Base-by-base conservation (phyloP, 176 grass and related monocot genomes). In the Dactylis glomerata region DNA sequence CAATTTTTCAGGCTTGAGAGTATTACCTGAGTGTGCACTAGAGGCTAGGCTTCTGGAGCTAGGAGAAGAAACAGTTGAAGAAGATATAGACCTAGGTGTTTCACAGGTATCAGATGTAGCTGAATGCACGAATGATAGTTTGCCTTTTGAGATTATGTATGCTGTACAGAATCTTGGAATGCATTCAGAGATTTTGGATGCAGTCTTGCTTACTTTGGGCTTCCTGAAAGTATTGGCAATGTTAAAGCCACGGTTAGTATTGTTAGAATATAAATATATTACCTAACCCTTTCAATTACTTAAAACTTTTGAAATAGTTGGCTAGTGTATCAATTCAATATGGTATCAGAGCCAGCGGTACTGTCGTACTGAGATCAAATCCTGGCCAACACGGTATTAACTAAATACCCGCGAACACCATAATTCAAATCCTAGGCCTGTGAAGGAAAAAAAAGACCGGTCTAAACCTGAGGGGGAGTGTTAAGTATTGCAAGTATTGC, bases 141-240 rank as follows among this genome's bases (percentile, higher is more conserved):
- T 94, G 42, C 94, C 92, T 85, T 92, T 97, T 7, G 85, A 97
- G 31, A 97, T 76, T 4, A 94, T 68, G 40, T 92, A 97, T 46
- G 82, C 85, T 50, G 94, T 97, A 83, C 94, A 97, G 72, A 97
- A 97, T 76, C 76, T 86, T 45, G 94, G 94, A 73, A 92, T 88
- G 82, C 85, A 83, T 82, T 81, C 89, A 1, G 85, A 97, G 74
- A 97, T 97, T 90, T 85, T 94, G 24, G 89, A 85, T 62, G 89
- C 90, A 20, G 87, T 86, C 73, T 86, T 93, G 64, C 55, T 88
- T 78, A 85, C 87, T 88, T 91, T 92, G 78, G 74, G 32, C 86
- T 92, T 94, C 82, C 94, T 97, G 80, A 8, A 90, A 58, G 50
- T n/a, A 89, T 5, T 24, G 49, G 19, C 12, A 34, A 24, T 71